Percentiles rank a stretch among this genome's conserved stretches.
Conservation (phyloP, 2,329 filamentous ascomycete genomes). For the Cercospora sp. region DNA sequence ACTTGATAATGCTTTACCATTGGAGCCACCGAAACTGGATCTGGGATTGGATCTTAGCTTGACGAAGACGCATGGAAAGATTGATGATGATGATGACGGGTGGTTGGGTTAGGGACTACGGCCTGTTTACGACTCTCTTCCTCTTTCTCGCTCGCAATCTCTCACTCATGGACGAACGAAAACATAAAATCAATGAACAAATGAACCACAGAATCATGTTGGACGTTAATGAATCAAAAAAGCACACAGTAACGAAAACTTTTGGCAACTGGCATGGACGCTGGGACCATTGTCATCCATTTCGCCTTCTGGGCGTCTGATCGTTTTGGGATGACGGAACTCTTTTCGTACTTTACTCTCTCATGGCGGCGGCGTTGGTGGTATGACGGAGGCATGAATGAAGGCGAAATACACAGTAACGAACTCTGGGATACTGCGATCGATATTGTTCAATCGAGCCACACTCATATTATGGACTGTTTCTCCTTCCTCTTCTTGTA, state of each 20-base stretch:
- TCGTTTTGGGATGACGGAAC: not conserved
- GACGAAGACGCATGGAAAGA: constrained; percentile 16
- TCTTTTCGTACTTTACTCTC: constrained; percentile 1
- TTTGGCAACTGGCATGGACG: not conserved
- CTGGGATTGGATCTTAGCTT: constrained; percentile 29
- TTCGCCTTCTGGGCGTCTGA: not conserved
- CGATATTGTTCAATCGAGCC: not conserved
- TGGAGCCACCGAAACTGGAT: constrained; percentile 31
- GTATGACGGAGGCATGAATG: not conserved
- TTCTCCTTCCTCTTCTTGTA: not conserved
- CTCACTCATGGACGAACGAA: not conserved
- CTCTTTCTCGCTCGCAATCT: not conserved
- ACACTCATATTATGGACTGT: not conserved
- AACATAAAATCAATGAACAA: not conserved
- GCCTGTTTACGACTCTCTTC: constrained; percentile 5
- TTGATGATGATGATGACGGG: constrained; percentile 32
- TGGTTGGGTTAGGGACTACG: constrained; percentile 34
- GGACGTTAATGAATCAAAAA: not conserved
- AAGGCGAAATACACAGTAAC: not conserved
- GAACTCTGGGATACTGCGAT: not conserved
- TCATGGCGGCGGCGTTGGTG: not conserved
- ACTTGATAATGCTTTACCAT: constrained; percentile 24
- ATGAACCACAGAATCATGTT: not conserved
- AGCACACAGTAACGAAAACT: not conserved
- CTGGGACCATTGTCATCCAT: not conserved